A percentile compares a stretch with the other conserved stretches of the same genome.
Evolutionary conservation across 345 rosid genomes (phyloP).

Genomic region (Populus pruinosa): DNA sequence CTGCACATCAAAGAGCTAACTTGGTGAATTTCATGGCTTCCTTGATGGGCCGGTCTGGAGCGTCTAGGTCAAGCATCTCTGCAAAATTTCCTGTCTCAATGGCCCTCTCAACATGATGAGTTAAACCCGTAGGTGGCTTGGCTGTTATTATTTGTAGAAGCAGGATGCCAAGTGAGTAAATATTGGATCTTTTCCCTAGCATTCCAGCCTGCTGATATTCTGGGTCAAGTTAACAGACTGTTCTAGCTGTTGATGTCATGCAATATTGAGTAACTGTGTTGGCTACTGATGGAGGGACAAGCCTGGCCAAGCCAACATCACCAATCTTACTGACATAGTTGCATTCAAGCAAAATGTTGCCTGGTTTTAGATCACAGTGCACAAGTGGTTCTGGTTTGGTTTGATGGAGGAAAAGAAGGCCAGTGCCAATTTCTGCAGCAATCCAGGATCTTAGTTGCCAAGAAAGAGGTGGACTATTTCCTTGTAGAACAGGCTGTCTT

Average conservation of each 20-base stretch:
- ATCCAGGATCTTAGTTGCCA: conserved; percentile 76
- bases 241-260: conserved; percentile 91
- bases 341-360: conserved; percentile 73
- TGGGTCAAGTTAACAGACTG: conserved; percentile 91
- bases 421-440: conserved; percentile 79
- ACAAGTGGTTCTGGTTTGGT: conserved; percentile 91
- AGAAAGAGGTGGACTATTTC: conserved; percentile 53
- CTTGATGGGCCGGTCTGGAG: conserved; percentile 75
- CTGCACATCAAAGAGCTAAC: conserved; percentile 66
- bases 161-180: conserved; percentile 76
- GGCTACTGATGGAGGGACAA: conserved; percentile 80
- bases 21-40: conserved; percentile 57
- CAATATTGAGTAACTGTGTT: conserved; percentile 65
- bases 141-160: conserved; percentile 82
- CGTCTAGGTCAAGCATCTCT: conserved; percentile 48
- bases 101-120: conserved; percentile 57
- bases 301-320: conserved; percentile 90
- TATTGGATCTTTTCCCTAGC: conserved; percentile 80
- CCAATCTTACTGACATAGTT: conserved; percentile 89
- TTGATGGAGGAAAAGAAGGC: conserved; percentile 86
- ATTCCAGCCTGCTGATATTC: conserved; percentile 91
- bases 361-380: conserved; percentile 91
- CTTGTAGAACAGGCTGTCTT: conserved; percentile 62
- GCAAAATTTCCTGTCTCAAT: conserved; percentile 56
- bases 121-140: conserved; percentile 85